These are phyloP conservation scores for Wilhelminamyces savonicus DNA, from an alignment of 805 yeast species.

Conservation along the genomic window DNA sequence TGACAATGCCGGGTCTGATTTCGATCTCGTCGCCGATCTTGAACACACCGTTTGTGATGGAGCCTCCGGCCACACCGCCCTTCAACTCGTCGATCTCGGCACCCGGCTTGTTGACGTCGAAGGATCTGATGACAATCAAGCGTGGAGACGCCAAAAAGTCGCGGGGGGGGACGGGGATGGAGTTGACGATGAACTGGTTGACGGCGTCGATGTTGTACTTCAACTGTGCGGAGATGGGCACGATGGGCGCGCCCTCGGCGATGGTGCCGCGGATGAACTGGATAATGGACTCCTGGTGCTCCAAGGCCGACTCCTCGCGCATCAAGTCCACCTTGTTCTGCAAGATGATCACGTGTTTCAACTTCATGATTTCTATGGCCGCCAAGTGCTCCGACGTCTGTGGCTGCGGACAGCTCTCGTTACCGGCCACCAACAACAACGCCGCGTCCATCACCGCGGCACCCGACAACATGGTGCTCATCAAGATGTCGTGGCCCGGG, in stretches of 20 bases:
- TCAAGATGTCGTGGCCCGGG: conserved; percentile 99
- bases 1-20: conserved; percentile 98
- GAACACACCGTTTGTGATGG: conserved; percentile 94
- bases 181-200: conserved; percentile 90
- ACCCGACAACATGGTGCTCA: conserved; percentile 99
- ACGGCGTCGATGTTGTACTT: conserved; percentile 98
- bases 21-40: conserved; percentile 97
- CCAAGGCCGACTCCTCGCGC: conserved; percentile 95
- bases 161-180: conserved; percentile 93
- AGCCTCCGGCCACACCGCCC: conserved; percentile 99
- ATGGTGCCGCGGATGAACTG: conserved; percentile 95
- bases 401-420: conserved; percentile 99
- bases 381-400: conserved; percentile 99
- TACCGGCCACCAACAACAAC: conserved; percentile 89
- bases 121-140: conserved; percentile 94
- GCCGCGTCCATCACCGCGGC: conserved; percentile 99
- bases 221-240: conserved; percentile 97
- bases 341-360: conserved; percentile 90
- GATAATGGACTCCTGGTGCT: conserved; percentile 88
- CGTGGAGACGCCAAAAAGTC: conserved; percentile 93
- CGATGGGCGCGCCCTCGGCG: conserved; percentile 98
- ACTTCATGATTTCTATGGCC: conserved; percentile 98
- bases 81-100: conserved; percentile 92
- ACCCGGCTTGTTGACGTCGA: conserved; percentile 99
- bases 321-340: conserved; percentile 98